Conservation (phyloP, 352 stramenopile species). For the Globisporangium cystogenes region DNA sequence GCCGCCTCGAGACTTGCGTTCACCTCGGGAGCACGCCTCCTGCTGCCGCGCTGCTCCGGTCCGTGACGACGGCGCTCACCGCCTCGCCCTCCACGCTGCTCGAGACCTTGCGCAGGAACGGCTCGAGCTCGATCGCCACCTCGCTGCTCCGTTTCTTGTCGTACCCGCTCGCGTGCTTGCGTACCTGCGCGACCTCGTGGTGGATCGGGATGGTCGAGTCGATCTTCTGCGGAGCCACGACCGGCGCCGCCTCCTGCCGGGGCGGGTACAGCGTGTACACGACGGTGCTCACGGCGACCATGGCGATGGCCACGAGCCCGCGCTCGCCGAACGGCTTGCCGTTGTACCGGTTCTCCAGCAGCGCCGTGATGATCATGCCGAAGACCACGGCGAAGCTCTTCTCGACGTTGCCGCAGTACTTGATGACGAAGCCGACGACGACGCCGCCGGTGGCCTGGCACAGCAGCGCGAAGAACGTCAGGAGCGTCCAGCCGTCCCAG, state of each 20-base stretch:
- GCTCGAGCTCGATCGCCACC: slow-evolving; percentile 25
- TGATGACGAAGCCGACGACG: slow-evolving; percentile 80
- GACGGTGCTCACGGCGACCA: slow-evolving; percentile 54
- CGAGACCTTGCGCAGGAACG: slow-evolving; percentile 24
- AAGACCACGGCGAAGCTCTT: slow-evolving; percentile 81
- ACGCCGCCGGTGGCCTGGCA: slow-evolving; percentile 69
- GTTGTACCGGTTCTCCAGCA: slow-evolving; percentile 65
- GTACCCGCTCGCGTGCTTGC: slow-evolving; percentile 9
- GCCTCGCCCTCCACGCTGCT: not conserved
- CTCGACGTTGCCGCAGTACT: slow-evolving; percentile 80
- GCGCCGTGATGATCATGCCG: slow-evolving; percentile 74
- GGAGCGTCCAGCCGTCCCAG: slow-evolving; percentile 67
- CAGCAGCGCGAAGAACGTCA: slow-evolving; percentile 59
- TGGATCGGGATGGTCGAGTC: slow-evolving; percentile 11
- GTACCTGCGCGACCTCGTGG: not conserved
- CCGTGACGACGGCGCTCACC: not conserved
- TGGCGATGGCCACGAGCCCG: slow-evolving; percentile 46
- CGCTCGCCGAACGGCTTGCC: slow-evolving; percentile 60
- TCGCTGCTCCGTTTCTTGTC: slow-evolving; percentile 37
- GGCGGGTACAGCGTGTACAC: slow-evolving; percentile 74
- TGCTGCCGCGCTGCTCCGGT: not conserved
- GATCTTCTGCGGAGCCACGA: slow-evolving; percentile 11
- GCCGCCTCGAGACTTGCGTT: not conserved
- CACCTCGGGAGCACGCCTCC: slow-evolving; percentile 8
- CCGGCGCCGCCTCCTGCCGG: slow-evolving; percentile 17